Evolutionary conservation across 345 rosid species (phyloP).

Genomic region (Lepidium africanum): DNA sequence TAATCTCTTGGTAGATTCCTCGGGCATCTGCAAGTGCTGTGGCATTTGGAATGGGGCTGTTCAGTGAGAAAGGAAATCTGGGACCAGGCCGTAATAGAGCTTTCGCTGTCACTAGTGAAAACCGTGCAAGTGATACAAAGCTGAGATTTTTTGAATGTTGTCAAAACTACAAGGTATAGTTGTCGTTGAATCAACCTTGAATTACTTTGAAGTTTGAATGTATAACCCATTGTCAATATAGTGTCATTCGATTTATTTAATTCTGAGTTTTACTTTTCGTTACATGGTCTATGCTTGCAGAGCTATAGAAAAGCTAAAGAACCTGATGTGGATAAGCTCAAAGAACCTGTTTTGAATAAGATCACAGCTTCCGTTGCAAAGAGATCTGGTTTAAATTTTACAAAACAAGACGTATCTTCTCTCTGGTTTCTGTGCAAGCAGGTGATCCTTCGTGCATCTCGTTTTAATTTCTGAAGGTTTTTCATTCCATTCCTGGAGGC

Average conservation of each 20-base stretch:
- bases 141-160: conserved; percentile 82
- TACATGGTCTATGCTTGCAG: conserved; percentile 33
- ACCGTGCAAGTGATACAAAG: conserved; percentile 79
- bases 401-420: conserved; percentile 67
- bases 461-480: background rate
- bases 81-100: conserved; percentile 80
- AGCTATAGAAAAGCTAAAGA: conserved; percentile 43
- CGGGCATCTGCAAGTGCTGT: conserved; percentile 96
- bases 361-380: conserved; percentile 54
- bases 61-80: conserved; percentile 65
- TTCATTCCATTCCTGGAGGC: background rate
- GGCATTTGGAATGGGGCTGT: conserved; percentile 97
- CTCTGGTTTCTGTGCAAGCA: conserved; percentile 96
- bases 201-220: background rate
- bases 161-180: conserved; percentile 76
- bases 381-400: conserved; percentile 55
- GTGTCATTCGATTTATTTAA: background rate
- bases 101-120: conserved; percentile 83
- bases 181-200: background rate
- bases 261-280: background rate
- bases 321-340: conserved; percentile 71
- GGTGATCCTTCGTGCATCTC: conserved; percentile 33
- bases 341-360: conserved; percentile 75
- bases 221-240: background rate
- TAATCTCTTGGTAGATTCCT: conserved; percentile 51